Evolutionary conservation across 306 rosid species (phyloP).

Genomic region (Sechiopsis laciniata): DNA sequence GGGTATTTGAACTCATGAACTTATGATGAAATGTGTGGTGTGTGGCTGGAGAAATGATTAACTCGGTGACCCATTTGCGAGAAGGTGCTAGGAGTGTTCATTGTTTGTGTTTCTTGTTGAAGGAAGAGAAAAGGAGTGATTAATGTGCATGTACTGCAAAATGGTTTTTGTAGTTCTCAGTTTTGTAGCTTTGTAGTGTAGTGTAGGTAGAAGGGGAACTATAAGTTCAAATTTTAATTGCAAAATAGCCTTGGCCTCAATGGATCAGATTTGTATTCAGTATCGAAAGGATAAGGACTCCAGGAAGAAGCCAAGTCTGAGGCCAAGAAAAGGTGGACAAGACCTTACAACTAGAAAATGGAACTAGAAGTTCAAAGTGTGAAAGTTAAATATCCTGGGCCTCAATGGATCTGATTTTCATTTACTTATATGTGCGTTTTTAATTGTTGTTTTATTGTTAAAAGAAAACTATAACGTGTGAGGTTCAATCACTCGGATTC

Average conservation of each 20-base stretch:
- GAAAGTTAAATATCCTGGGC: no score
- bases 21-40: not conserved
- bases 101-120: not conserved
- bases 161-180: conserved; percentile 10
- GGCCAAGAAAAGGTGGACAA: no score
- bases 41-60: conserved; percentile 11
- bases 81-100: not conserved
- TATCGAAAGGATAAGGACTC: no score
- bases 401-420: no score
- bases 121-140: not conserved
- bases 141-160: not conserved
- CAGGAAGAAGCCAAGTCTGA: no score
- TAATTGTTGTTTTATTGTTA: conserved; percentile 4
- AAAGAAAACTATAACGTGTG: not conserved
- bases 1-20: no score
- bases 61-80: not conserved
- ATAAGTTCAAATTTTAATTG: not conserved
- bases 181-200: conserved; percentile 7
- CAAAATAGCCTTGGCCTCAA: not conserved
- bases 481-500: not conserved
- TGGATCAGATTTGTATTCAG: not conserved
- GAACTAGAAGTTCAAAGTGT: no score
- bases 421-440: not conserved
- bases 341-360: no score
- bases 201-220: not conserved